Conservation (phyloP, 1,284 basidiomycete species). For the Agaricales sp. region DNA sequence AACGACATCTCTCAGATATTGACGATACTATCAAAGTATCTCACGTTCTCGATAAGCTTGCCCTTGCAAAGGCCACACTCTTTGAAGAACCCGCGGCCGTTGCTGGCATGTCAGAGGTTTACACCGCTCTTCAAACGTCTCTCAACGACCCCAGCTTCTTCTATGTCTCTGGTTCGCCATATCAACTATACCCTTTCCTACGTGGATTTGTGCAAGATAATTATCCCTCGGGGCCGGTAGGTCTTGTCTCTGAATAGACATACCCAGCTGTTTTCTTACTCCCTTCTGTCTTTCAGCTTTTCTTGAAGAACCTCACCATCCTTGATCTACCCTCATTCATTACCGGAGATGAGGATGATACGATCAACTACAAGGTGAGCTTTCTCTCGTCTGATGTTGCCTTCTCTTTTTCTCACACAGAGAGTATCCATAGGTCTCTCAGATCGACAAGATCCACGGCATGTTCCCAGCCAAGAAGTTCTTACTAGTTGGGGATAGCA, state of each 20-base stretch:
- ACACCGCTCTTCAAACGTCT: slow-evolving; percentile 22
- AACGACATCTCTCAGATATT: slow-evolving; percentile 19
- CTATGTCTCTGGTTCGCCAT: slow-evolving; percentile 30
- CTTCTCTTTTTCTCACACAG: too few species aligned
- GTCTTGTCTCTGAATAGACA: background rate
- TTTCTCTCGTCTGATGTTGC: too few species aligned
- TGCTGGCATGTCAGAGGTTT: slow-evolving; percentile 31
- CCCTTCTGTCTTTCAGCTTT: slow-evolving; percentile 2
- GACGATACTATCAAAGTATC: slow-evolving; percentile 33
- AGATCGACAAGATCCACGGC: slow-evolving; percentile 24
- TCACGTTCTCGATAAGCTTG: slow-evolving; percentile 23
- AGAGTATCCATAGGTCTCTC: slow-evolving; percentile 9
- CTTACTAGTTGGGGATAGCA: slow-evolving; percentile 28
- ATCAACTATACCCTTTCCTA: slow-evolving; percentile 32
- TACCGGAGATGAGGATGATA: slow-evolving; percentile 12
- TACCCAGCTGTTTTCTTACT: background rate
- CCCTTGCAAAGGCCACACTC: slow-evolving; percentile 24
- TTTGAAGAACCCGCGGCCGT: slow-evolving; percentile 27
- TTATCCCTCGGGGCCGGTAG: slow-evolving; percentile 27
- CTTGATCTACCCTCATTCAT: slow-evolving; percentile 19
- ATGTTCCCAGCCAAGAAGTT: slow-evolving; percentile 30
- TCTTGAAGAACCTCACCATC: slow-evolving; percentile 26
- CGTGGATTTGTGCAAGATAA: slow-evolving; percentile 24
- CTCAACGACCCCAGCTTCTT: slow-evolving; percentile 27
- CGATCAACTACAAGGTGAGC: slow-evolving; percentile 18